Percentiles rank a stretch among this genome's conserved stretches.
Evolutionary conservation across 2,329 filamentous ascomycete species (phyloP).

Genomic region (Colletotrichum lentis): DNA sequence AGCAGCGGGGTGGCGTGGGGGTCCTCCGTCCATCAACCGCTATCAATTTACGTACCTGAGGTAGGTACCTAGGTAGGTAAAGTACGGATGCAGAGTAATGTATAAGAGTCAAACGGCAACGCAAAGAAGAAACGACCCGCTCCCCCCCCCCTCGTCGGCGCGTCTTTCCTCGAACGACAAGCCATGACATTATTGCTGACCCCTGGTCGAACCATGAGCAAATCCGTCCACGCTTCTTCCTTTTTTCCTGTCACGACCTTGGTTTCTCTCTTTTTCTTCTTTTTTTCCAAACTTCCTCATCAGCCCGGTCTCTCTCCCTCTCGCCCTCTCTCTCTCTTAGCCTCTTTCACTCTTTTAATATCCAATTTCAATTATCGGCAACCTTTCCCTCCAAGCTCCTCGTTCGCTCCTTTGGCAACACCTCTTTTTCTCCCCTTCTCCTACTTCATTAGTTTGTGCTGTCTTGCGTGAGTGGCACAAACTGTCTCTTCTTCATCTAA

Average conservation of each 20-base stretch:
- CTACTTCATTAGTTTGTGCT: constrained; percentile 6
- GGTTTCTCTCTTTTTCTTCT: constrained; percentile 12
- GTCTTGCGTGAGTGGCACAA: constrained; percentile 4
- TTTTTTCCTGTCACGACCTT: constrained; percentile 11
- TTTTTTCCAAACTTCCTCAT: background rate
- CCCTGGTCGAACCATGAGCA: constrained; percentile 37
- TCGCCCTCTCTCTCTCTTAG: background rate
- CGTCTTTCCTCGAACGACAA: constrained; percentile 32
- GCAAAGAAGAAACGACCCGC: background rate
- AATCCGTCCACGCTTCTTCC: constrained; percentile 30
- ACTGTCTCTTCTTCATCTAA: constrained; percentile 33
- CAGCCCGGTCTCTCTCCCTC: background rate
- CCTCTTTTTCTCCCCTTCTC: constrained; percentile 27
- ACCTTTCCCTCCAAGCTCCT: constrained; percentile 19
- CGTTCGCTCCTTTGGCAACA: constrained; percentile 30
- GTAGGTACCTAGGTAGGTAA: too few relatives aligned
- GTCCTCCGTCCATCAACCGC: background rate
- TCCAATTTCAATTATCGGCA: constrained; percentile 10
- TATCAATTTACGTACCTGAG: too few relatives aligned
- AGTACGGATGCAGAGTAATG: too few relatives aligned
- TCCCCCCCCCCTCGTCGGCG: constrained; percentile 15
- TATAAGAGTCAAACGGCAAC: constrained; percentile 16
- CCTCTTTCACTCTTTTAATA: background rate
- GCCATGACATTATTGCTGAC: constrained; percentile 30
- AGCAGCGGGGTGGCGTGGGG: background rate